phyloP scores from a whole-genome alignment of 108 stramenopile genomes.

The Bacterosira constricta region DNA sequence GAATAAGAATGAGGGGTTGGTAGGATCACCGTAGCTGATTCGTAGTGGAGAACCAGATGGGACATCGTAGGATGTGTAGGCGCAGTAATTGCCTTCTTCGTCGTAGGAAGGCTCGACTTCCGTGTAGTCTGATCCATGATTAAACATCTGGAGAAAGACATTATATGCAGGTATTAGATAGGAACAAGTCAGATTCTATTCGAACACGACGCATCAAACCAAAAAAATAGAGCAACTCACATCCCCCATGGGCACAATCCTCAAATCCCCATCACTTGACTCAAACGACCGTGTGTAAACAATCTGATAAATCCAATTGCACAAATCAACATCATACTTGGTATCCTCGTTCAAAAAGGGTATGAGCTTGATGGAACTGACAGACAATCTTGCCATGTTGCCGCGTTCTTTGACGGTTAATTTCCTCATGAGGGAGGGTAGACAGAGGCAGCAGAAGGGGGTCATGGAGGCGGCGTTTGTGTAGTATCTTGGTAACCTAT shows the following conservation, averaged over 20 bases:
- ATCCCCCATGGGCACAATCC: conserved; percentile 57
- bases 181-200: too few relatives aligned
- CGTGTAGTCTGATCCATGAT: conserved; percentile 47
- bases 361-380: conserved; percentile 17
- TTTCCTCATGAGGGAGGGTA: conserved; percentile 27
- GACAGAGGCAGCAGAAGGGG: conserved; percentile 29
- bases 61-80: conserved; percentile 44
- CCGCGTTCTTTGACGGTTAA: conserved; percentile 33
- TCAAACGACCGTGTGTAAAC: conserved; percentile 52
- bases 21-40: conserved; percentile 58
- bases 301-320: conserved; percentile 57
- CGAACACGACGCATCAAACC: neutral
- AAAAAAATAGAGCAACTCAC: neutral
- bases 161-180: too few relatives aligned
- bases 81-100: conserved; percentile 50
- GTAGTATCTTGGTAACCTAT: conserved; percentile 50
- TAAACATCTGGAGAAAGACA: conserved; percentile 34
- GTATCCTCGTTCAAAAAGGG: conserved; percentile 42
- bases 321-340: conserved; percentile 48
- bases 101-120: conserved; percentile 48
- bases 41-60: conserved; percentile 42
- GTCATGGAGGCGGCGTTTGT: conserved; percentile 66
- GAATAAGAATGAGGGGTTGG: conserved; percentile 60
- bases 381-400: conserved; percentile 10
- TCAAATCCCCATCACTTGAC: conserved; percentile 33